Percentiles rank a stretch among this genome's conserved stretches.
Conservation (phyloP, 768 basidiomycete species). For the Neoboletus subvelutipes region DNA sequence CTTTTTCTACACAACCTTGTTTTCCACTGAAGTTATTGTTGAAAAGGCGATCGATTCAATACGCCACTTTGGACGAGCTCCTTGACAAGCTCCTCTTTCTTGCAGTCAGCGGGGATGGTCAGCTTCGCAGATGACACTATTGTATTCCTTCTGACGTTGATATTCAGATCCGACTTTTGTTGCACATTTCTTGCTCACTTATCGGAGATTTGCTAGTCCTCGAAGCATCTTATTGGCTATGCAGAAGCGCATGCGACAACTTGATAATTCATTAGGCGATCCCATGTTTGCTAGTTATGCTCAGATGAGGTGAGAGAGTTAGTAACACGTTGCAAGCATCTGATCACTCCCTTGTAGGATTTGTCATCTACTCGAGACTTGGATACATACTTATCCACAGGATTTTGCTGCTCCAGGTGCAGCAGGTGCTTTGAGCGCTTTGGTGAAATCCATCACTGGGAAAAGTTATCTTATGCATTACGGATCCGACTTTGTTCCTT, state of each 20-base stretch:
- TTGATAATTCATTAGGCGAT: slow-evolving; percentile 71
- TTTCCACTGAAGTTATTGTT: slow-evolving; percentile 12
- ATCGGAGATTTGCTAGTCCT: slow-evolving; percentile 79
- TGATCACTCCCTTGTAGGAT: slow-evolving; percentile 48
- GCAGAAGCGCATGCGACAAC: slow-evolving; percentile 81
- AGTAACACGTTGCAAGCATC: slow-evolving; percentile 2
- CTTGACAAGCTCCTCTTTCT: slow-evolving; percentile 81
- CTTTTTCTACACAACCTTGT: not conserved
- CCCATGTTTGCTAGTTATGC: slow-evolving; percentile 86
- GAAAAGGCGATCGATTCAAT: slow-evolving; percentile 57
- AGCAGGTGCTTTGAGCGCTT: slow-evolving; percentile 65
- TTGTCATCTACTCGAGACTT: slow-evolving; percentile 73
- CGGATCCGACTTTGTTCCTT: slow-evolving; percentile 79
- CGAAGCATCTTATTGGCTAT: slow-evolving; percentile 79
- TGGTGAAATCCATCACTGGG: slow-evolving; percentile 75
- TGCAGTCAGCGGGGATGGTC: slow-evolving; percentile 83
- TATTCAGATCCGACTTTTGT: slow-evolving; percentile 70
- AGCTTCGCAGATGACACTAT: slow-evolving; percentile 15
- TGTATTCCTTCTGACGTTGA: slow-evolving; percentile 9
- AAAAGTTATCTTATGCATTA: slow-evolving; percentile 85
- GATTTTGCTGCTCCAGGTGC: slow-evolving; percentile 82
- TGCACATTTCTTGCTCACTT: slow-evolving; percentile 79
- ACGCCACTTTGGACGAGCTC: slow-evolving; percentile 75
- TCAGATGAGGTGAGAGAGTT: slow-evolving; percentile 67
- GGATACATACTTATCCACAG: slow-evolving; percentile 72